These are phyloP conservation scores for Boletus sp. DNA, from an alignment of 1,284 basidiomycete genomes.

Conservation along the genomic window DNA sequence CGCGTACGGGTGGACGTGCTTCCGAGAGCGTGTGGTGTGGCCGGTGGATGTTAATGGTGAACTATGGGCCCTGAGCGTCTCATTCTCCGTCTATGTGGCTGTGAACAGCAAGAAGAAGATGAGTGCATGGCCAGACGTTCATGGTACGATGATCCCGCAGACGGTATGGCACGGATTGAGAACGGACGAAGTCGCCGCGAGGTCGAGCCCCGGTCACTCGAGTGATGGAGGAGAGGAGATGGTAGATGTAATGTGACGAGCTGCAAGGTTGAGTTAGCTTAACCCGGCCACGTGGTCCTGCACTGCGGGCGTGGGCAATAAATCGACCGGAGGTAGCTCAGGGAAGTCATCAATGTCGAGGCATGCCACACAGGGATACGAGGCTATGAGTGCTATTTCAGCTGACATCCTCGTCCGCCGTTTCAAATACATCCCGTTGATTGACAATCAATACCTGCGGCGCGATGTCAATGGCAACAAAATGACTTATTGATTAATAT, in stretches of 20 bases:
- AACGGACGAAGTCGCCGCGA: constrained; percentile 7
- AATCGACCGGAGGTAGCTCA: constrained; percentile 3
- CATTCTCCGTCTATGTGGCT: not conserved
- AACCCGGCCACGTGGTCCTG: not conserved
- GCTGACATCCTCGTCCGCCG: constrained; percentile 4
- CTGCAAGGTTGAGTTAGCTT: not conserved
- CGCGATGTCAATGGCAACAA: not conserved
- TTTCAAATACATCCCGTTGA: constrained; percentile 4
- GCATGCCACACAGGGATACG: not conserved
- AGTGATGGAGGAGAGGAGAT: not conserved
- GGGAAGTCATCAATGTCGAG: not conserved
- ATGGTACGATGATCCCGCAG: not conserved
- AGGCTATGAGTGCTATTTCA: constrained; percentile 5
- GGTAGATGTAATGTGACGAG: not conserved
- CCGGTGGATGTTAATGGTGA: not conserved
- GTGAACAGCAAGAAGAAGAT: not conserved
- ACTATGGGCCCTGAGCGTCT: not conserved
- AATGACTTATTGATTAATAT: constrained; percentile 3
- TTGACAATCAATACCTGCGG: constrained; percentile 4
- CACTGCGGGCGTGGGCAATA: constrained; percentile 1
- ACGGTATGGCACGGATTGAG: not conserved
- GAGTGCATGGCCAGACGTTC: not conserved
- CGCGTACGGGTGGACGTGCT: not conserved
- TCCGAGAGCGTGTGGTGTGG: constrained; percentile 11
- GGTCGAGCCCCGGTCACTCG: not conserved